Percentiles rank a stretch among this genome's conserved stretches.
Conservation (phyloP, 2,329 filamentous ascomycete genomes). For the Colletotrichum sp. region DNA sequence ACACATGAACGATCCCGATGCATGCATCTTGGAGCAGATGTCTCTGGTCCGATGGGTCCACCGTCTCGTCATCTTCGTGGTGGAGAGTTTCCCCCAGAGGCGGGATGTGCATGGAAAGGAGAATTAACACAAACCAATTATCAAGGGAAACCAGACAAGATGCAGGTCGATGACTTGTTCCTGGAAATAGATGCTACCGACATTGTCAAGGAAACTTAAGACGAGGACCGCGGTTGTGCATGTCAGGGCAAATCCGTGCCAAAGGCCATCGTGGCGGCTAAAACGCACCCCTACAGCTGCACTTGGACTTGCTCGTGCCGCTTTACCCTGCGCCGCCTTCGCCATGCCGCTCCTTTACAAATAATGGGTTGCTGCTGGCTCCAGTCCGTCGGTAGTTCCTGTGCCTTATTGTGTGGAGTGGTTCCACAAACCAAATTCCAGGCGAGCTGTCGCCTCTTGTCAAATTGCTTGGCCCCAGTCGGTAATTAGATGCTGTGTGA, state of each 20-base stretch:
- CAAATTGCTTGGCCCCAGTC: background rate
- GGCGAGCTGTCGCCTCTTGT: background rate
- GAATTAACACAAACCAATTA: background rate
- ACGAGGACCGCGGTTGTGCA: background rate
- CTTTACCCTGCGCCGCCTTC: background rate
- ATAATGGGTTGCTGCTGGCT: background rate
- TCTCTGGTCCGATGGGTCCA: background rate
- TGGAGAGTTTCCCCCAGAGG: background rate
- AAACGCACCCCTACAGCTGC: background rate
- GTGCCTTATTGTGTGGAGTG: background rate
- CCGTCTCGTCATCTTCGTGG: background rate
- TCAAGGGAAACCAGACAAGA: background rate
- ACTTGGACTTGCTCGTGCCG: background rate
- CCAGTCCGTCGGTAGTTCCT: background rate
- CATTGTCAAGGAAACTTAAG: slow-evolving; percentile 7
- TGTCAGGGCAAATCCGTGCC: background rate
- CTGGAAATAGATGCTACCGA: background rate
- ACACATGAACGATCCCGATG: background rate
- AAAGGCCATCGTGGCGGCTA: background rate
- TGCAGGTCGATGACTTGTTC: background rate
- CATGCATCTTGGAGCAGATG: background rate
- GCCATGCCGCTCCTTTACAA: background rate
- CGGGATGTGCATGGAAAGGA: background rate
- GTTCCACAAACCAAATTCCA: background rate
- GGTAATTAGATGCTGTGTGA: background rate